A percentile compares a stretch with the other conserved stretches of the same genome.
Conservation (phyloP, 2,329 filamentous ascomycete species). For the Fusarium bactridioides region DNA sequence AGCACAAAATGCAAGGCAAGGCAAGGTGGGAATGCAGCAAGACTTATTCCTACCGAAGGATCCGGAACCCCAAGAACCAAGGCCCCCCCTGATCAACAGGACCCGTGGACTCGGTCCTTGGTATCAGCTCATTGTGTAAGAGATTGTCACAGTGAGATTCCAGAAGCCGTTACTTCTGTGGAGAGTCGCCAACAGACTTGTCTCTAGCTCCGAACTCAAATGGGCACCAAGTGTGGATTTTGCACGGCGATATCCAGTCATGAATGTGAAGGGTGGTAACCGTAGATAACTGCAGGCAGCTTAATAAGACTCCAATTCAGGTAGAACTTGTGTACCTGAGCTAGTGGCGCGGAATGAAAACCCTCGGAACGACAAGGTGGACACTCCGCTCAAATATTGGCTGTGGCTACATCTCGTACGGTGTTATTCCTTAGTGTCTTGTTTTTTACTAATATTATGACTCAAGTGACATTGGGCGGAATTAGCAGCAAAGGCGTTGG, state of each 20-base stretch:
- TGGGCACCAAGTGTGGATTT: not conserved
- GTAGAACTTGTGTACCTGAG: not conserved
- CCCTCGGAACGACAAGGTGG: not conserved
- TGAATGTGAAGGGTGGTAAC: too few relatives aligned
- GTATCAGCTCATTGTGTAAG: slow-evolving; percentile 3
- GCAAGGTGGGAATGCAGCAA: slow-evolving; percentile 1
- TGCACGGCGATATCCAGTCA: not conserved
- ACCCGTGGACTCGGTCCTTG: not conserved
- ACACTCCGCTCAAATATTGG: not conserved
- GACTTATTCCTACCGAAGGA: slow-evolving; percentile 28
- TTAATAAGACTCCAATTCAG: too few relatives aligned
- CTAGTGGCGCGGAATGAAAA: not conserved
- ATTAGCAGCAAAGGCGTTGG: not conserved
- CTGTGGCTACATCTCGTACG: not conserved
- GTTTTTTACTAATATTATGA: not conserved
- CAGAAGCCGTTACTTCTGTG: not conserved
- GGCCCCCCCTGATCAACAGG: not conserved
- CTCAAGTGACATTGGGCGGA: not conserved
- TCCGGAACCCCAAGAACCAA: not conserved
- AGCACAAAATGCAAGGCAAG: not conserved
- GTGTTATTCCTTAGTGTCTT: not conserved
- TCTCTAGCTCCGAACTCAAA: not conserved
- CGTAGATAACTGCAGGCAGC: too few relatives aligned
- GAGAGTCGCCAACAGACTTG: not conserved
- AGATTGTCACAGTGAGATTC: not conserved